These are phyloP conservation scores for Jatropha curcas DNA, from an alignment of 345 rosid species.

Conservation along the genomic window DNA sequence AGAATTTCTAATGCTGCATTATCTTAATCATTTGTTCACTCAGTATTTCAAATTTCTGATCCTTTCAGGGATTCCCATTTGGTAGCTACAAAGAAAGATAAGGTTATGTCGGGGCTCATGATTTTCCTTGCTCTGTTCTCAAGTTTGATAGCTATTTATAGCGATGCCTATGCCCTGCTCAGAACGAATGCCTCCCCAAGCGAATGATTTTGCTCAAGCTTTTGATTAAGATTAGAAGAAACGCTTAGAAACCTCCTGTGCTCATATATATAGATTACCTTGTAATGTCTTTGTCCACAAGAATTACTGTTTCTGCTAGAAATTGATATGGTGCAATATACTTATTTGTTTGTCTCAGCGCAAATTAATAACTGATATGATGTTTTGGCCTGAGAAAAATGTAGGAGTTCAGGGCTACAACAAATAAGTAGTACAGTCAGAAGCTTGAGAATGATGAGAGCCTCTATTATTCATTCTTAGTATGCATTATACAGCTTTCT, in stretches of 20 bases:
- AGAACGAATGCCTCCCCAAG: slow-evolving; percentile 15
- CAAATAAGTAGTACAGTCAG: neutral
- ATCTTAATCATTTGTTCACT: neutral
- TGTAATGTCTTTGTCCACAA: neutral
- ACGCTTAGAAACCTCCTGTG: neutral
- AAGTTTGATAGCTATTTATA: slow-evolving; percentile 19
- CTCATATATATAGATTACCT: neutral
- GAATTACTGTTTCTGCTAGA: neutral
- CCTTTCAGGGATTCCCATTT: slow-evolving; percentile 23
- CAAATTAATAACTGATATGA: too few relatives aligned
- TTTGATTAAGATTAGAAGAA: neutral
- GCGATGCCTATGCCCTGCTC: slow-evolving; percentile 21
- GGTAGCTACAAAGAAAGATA: slow-evolving; percentile 25
- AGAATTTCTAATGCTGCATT: neutral
- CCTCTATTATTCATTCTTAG: neutral
- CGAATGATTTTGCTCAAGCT: slow-evolving; percentile 4
- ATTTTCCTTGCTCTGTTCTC: slow-evolving; percentile 28
- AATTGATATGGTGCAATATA: neutral
- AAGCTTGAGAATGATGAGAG: neutral
- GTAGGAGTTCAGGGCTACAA: neutral
- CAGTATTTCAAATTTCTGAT: neutral
- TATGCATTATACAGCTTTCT: slow-evolving; percentile 9
- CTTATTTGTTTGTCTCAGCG: too few relatives aligned
- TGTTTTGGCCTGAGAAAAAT: neutral
- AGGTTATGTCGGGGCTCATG: slow-evolving; percentile 11